A percentile compares a stretch with the other conserved stretches of the same genome.
Evolutionary conservation across 352 stramenopile genomes (phyloP).

Genomic region (Phytophthora sojae): DNA sequence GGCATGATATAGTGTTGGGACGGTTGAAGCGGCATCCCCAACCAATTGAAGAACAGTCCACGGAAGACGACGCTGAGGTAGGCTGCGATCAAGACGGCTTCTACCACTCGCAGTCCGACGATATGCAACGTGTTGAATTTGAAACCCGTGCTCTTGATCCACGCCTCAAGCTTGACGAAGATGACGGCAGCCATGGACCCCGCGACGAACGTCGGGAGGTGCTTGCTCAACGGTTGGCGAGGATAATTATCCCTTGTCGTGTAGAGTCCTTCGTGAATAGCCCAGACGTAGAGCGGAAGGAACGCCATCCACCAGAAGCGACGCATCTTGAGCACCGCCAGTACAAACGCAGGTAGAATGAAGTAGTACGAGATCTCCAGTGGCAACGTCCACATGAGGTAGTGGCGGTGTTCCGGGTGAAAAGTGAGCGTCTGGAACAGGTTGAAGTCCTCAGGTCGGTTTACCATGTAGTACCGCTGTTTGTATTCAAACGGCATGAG

Average conservation of each 20-base stretch:
- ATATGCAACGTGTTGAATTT: constrained; percentile 9
- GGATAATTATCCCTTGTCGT: neutral
- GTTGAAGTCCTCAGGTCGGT: too few species aligned
- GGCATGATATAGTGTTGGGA: constrained; percentile 8
- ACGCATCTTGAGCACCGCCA: constrained; percentile 14
- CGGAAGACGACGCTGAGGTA: constrained; percentile 23
- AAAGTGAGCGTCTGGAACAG: too few species aligned
- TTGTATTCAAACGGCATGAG: too few species aligned
- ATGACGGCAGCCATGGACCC: constrained; percentile 16
- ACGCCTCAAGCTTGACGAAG: constrained; percentile 17
- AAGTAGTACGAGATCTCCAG: constrained; percentile 24
- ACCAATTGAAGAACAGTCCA: too few species aligned
- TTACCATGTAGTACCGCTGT: too few species aligned
- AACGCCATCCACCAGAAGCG: constrained; percentile 20
- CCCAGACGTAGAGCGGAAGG: constrained; percentile 12
- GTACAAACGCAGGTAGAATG: constrained; percentile 15
- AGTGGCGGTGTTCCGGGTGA: too few species aligned
- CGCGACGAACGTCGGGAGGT: constrained; percentile 12
- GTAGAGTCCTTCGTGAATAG: constrained; percentile 9
- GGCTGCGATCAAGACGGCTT: constrained; percentile 10
- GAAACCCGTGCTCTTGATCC: constrained; percentile 11
- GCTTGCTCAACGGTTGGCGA: constrained; percentile 1
- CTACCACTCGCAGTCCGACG: constrained; percentile 14
- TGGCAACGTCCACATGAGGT: too few species aligned
- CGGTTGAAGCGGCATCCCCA: neutral